Conservation (phyloP, 148 eudicot genomes). For the Rheum nobile region DNA sequence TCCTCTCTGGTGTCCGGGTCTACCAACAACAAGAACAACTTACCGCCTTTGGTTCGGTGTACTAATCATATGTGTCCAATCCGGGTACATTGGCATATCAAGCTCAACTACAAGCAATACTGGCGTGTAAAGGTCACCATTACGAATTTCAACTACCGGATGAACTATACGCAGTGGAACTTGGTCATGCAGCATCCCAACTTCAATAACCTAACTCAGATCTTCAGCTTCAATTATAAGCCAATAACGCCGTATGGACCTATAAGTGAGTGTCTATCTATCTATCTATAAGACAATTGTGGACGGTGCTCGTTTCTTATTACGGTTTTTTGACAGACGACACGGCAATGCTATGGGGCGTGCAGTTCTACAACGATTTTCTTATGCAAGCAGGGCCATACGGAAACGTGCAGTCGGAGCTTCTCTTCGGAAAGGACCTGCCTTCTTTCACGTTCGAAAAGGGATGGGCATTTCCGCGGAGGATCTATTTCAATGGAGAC, state of each 20-base stretch:
- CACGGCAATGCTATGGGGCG: constrained; percentile 82
- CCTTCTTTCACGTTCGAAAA: constrained; percentile 54
- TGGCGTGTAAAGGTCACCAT: constrained; percentile 79
- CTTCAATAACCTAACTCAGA: constrained; percentile 82
- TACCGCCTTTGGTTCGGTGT: constrained; percentile 39
- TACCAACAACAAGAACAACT: constrained; percentile 7
- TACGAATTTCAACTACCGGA: constrained; percentile 74
- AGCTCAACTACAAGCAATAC: constrained; percentile 73
- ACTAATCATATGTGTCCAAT: constrained; percentile 91
- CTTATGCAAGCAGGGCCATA: constrained; percentile 68
- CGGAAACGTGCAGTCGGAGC: constrained; percentile 74
- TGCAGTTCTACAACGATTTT: constrained; percentile 63
- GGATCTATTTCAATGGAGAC: constrained; percentile 81
- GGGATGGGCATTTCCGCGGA: constrained; percentile 85
- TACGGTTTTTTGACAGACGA: constrained; percentile 41
- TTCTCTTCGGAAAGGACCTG: constrained; percentile 58
- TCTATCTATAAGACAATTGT: neutral
- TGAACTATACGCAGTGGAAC: constrained; percentile 78
- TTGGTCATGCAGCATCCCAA: constrained; percentile 82
- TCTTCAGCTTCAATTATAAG: constrained; percentile 87
- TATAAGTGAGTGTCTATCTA: constrained; percentile 46
- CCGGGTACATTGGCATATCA: constrained; percentile 91
- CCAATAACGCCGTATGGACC: constrained; percentile 64
- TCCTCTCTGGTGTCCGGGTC: neutral
- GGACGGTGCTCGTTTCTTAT: neutral